Conservation (phyloP, 768 basidiomycete species). For the Russula abietina region DNA sequence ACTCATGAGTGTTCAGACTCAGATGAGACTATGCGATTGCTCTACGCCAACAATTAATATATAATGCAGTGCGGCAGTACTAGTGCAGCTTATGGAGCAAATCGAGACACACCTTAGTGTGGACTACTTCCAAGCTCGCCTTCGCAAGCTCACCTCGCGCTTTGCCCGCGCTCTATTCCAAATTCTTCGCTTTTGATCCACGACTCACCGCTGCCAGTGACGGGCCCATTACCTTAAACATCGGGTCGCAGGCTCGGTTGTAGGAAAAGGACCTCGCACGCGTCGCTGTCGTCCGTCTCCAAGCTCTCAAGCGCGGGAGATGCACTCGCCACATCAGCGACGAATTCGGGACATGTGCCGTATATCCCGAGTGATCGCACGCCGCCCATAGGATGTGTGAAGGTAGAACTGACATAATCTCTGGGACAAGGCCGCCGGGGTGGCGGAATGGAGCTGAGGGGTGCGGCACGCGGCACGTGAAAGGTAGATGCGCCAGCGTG, state of each 20-base stretch:
- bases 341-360: slow-evolving; percentile 26
- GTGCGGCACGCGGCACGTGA: slow-evolving; percentile 32
- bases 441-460: slow-evolving; percentile 33
- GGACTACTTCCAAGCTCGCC: neutral
- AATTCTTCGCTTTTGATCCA: neutral
- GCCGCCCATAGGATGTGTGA: slow-evolving; percentile 22
- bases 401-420: slow-evolving; percentile 17
- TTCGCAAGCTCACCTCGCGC: no score
- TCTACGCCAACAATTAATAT: no score
- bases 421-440: slow-evolving; percentile 25
- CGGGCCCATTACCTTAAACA: neutral
- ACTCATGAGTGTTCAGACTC: no score
- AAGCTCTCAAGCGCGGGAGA: slow-evolving; percentile 26
- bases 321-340: slow-evolving; percentile 27
- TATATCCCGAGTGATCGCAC: slow-evolving; percentile 27
- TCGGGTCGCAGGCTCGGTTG: slow-evolving; percentile 16
- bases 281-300: slow-evolving; percentile 22
- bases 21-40: no score
- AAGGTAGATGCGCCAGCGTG: slow-evolving; percentile 31
- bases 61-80: no score
- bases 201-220: no score
- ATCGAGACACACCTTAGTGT: no score
- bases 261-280: slow-evolving; percentile 7
- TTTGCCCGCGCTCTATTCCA: neutral
- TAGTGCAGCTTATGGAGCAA: no score